Conservation (phyloP, 176 grass and related monocot genomes). For the Olyra latifolia region DNA sequence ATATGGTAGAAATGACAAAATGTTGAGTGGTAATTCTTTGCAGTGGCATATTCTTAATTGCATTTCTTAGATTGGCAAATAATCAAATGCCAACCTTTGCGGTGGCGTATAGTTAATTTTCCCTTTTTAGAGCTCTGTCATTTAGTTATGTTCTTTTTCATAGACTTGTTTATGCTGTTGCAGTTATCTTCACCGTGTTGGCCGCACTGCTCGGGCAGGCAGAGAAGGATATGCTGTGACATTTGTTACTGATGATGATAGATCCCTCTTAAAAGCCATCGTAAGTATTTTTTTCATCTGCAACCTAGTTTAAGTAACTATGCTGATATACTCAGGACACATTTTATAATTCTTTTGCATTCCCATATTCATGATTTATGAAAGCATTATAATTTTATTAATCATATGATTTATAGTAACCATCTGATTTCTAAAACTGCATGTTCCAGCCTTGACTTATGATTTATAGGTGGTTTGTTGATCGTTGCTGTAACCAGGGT, state of each 20-base stretch:
- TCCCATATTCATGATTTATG: background rate
- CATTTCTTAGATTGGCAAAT: no score
- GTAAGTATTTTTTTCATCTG: conserved; percentile 46
- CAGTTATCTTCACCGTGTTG: conserved; percentile 96
- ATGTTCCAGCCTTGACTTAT: background rate
- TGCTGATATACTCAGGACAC: background rate
- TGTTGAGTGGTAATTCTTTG: no score
- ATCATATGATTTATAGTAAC: background rate
- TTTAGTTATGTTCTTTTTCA: conserved; percentile 2
- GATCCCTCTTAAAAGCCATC: conserved; percentile 91
- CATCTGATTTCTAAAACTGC: background rate
- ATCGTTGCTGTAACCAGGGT: conserved; percentile 7
- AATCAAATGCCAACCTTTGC: no score
- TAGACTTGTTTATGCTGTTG: conserved; percentile 13
- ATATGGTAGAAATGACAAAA: no score
- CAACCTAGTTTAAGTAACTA: background rate
- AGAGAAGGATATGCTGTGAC: conserved; percentile 94
- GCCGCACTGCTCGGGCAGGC: conserved; percentile 84
- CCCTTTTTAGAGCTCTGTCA: background rate
- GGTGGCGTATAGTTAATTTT: no score
- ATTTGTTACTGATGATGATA: conserved; percentile 98
- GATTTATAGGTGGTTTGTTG: background rate
- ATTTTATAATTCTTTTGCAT: background rate
- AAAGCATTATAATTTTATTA: background rate
- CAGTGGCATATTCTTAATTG: no score